These are phyloP conservation scores for Metarhizium sp. DNA, from an alignment of 2,329 filamentous ascomycete species.

Conservation along the genomic window DNA sequence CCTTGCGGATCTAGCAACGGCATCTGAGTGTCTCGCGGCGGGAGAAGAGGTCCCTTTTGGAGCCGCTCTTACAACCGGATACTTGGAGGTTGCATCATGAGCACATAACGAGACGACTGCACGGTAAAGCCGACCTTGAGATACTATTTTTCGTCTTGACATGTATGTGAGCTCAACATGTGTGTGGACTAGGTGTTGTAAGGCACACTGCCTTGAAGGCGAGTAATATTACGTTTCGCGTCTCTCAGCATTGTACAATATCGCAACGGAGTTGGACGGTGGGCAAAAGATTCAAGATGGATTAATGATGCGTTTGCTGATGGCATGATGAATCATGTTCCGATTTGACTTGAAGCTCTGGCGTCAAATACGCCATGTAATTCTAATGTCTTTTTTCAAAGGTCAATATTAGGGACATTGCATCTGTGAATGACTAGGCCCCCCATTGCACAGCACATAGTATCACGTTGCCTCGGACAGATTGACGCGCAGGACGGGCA, in stretches of 20 bases:
- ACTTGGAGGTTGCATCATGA: constrained; percentile 17
- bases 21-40: constrained; percentile 24
- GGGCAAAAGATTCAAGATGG: background rate
- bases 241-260: background rate
- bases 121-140: background rate
- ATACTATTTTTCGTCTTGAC: background rate
- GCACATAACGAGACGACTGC: background rate
- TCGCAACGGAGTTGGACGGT: background rate
- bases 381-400: too few relatives aligned
- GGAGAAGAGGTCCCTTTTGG: constrained; percentile 22
- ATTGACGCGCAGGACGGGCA: too few relatives aligned
- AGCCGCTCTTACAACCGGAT: constrained; percentile 24
- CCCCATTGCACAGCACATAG: too few relatives aligned
- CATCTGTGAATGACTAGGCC: too few relatives aligned
- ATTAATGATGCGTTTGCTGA: too few relatives aligned
- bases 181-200: background rate
- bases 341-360: too few relatives aligned
- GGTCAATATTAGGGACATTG: too few relatives aligned
- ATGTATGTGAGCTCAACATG: background rate
- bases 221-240: background rate
- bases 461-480: too few relatives aligned
- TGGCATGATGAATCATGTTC: too few relatives aligned
- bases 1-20: constrained; percentile 47
- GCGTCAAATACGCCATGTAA: too few relatives aligned
- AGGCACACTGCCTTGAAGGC: background rate